Evolutionary conservation across 352 stramenopile species (phyloP), one percentile per base, ranked within the genome.

Genomic region (Phytophthora cryptogea): DNA sequence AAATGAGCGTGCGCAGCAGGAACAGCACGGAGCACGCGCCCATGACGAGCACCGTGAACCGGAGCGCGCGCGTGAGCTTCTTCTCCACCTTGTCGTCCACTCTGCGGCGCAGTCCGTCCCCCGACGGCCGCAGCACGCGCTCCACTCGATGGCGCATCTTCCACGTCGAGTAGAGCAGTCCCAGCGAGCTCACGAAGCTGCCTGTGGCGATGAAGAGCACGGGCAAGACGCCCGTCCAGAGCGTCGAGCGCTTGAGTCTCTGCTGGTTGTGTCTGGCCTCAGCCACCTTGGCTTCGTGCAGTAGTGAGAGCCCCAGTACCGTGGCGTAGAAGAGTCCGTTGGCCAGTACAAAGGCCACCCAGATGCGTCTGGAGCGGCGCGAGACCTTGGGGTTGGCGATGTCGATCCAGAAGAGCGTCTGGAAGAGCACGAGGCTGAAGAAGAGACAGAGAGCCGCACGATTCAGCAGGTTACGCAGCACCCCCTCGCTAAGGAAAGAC

Each of bases 321-420:
- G 82, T 56, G 23, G 62, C 71, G 73, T 95, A 95, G 51, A 95
- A 91, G 20, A 87, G 51, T 6, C 73, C 73, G 54, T 95, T 95
- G 26, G 81, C 71, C 33, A 86, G 32, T 8, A 88, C 35, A 40
- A 92, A 95, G 8, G 79, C 68, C 37, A 83, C 63, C 86, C 86
- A 95, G 55, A 95, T 88, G 33, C 83, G 81, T 16, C 73, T 74
- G 8, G 86, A 95, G 44, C 86, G 78, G 5, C 63, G 63, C 33
- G 83, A 93, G 33, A 88, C 55, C 61, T 89, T 89, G 8, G 86
- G 80, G 62, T 95, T 95, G 46, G 82, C 82, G 49, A 95, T 92
- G 68, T 95, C 86, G 54, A 95, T 71, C 86, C 86, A 95, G 40
- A 92, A 88, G 32, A 95, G 70, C 55, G 90, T 87, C 49, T 95